Evolutionary conservation across 177 flowering plant genomes (phyloP), one percentile per base, ranked within the genome.

Genomic region (Telopea speciosissima): DNA sequence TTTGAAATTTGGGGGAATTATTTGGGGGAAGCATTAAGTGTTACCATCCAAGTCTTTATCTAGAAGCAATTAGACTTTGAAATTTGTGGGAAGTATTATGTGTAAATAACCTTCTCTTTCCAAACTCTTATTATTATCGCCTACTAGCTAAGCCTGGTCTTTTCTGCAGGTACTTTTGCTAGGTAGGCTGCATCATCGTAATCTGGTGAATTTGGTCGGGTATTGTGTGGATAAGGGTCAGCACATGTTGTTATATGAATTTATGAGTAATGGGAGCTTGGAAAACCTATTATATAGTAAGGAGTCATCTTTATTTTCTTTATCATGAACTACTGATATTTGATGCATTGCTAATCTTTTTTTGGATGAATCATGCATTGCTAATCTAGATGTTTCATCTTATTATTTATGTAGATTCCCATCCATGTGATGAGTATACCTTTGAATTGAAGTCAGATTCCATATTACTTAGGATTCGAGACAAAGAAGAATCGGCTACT

Each of bases 211-310:
- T 85, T 87, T 96, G 80, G 73, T 96, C 36, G 99, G 99, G 49
- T 93, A 91, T 75, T 96, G 97, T 83, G 88, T 95, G 24, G 99
- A 95, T 80, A 93, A 91, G 85, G 94, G 98, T 44, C 88, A 88
- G 52, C 87, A 66, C 79, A 91, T 95, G 90, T 78, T 95, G 75
- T 68, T 93, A 31, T 96, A 93, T 73, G 91, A 96, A 83, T 93
- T 77, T 81, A 91, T 95, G 97, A 86, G 94, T 69, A 89, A 89
- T 69, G 99, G 99, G 61, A 95, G 97, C 83, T 83, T 95, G 84
- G 91, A 79, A 36, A 88, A 81, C 74, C 78, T 81, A 72, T 64
- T 96, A 72, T 89, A 93, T 72, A 65, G 98, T 95, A 81, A 82
- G 90, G 8, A 63, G 45, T 1, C 31, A 33, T 40, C 36, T 44